Evolutionary conservation across 1,284 basidiomycete genomes (phyloP), one percentile per base, ranked within the genome.

Genomic region (Ustilago shanxiensis): DNA sequence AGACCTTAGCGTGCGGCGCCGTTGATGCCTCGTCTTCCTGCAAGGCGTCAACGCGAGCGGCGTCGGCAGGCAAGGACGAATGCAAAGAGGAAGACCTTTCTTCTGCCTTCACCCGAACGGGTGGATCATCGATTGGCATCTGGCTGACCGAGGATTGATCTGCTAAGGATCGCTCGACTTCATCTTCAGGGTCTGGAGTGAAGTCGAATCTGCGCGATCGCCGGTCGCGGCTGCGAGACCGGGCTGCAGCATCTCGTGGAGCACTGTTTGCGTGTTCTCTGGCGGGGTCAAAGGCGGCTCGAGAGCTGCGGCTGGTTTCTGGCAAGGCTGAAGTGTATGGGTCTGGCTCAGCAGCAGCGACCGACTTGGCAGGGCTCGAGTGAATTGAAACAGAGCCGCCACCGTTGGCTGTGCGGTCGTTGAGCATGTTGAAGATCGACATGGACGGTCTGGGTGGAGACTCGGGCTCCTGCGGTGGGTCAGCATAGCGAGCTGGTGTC

Each of bases 371-470:
- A 8, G 65, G 61, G 28, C 69, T 77, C 14, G 66, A 64, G 26
- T 68, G 68, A 18, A 65, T 20, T 0, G 74, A 72, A 2, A 24
- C 58, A 14, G 60, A 44, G 18, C 54, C 52, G 6, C 63, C 71
- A 52, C 63, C 71, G 41, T 73, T 73, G n/a, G 76, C 55, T 20
- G 72, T 37, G 4, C 68, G 65, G 29, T 78, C 76, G 58, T 78
- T 78, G 61, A 78, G 76, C 76, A 78, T 78, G 62, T 70, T 74
- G 58, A 69, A 74, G 53, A 78, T 78, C 37, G 76, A 74, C 76
- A 78, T 78, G 52, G 72, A 74, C 0, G 67, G 74, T 62, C 72
- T 58, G 6, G 71, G 67, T 20, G 77, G 74, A 41, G 74, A 72
- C 18, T 76, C 65, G 18, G 65, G 55, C 6, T 62, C 55, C n/a